These are phyloP conservation scores for Aphanomyces astaci DNA, from an alignment of 352 stramenopile genomes.

Conservation along the genomic window DNA sequence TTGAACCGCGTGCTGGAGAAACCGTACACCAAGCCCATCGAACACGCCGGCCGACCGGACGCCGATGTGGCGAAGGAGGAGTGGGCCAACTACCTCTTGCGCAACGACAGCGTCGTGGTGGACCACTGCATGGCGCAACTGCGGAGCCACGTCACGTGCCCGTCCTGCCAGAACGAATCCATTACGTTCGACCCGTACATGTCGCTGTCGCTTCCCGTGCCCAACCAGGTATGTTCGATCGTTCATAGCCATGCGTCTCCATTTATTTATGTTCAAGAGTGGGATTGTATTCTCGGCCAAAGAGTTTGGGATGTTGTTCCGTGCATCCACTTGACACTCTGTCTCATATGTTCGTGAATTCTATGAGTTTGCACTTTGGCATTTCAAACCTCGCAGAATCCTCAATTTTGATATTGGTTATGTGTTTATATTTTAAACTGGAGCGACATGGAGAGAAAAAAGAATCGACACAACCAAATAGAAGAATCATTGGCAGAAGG, in stretches of 20 bases:
- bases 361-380: no score
- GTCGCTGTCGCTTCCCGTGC: conserved; percentile 84
- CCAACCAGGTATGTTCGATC: conserved; percentile 38
- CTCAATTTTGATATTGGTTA: background rate
- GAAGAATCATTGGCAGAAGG: no score
- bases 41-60: conserved; percentile 60
- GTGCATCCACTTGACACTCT: no score
- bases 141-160: conserved; percentile 78
- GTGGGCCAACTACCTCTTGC: conserved; percentile 77
- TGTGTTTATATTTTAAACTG: no score
- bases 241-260: no score
- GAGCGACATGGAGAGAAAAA: no score
- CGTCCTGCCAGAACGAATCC: conserved; percentile 63
- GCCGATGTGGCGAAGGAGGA: conserved; percentile 61
- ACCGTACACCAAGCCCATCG: conserved; percentile 64
- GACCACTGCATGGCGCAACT: conserved; percentile 88
- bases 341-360: no score
- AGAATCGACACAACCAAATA: no score
- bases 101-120: conserved; percentile 89
- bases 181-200: conserved; percentile 88
- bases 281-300: no score
- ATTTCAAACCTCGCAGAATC: no score
- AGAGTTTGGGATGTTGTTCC: no score
- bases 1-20: conserved; percentile 82
- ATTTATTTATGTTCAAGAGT: no score